Percentiles rank a stretch among this genome's conserved stretches.
Evolutionary conservation across 129 eudicot species (phyloP).

Genomic region (Saposhnikovia divaricata): DNA sequence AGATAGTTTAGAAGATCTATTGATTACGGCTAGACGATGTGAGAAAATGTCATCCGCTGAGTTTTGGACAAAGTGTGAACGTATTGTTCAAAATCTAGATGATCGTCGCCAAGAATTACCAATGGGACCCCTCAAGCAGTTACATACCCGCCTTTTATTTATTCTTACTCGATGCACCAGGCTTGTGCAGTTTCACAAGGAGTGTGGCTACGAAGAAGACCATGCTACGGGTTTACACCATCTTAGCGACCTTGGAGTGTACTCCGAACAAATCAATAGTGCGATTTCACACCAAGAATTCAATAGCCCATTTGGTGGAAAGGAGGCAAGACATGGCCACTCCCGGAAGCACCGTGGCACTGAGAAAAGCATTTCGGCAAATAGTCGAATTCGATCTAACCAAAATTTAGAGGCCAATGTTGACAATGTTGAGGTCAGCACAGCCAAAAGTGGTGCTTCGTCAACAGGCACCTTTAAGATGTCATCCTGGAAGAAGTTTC

Average conservation of each 20-base stretch:
- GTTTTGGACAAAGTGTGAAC: constrained; percentile 82
- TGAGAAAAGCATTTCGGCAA: constrained; percentile 20
- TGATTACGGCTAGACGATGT: constrained; percentile 58
- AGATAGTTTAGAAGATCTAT: constrained; percentile 63
- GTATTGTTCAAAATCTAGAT: constrained; percentile 78
- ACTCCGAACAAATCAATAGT: constrained; percentile 39
- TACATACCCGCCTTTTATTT: constrained; percentile 82
- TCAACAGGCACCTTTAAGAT: constrained; percentile 50
- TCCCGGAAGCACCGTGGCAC: constrained; percentile 21
- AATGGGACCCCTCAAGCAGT: constrained; percentile 73
- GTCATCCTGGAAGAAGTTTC: constrained; percentile 88
- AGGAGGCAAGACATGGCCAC: constrained; percentile 25
- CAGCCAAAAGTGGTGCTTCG: constrained; percentile 53
- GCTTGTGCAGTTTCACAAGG: constrained; percentile 89
- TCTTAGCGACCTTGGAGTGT: constrained; percentile 79
- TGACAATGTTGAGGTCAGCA: constrained; percentile 49
- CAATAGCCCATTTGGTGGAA: constrained; percentile 24
- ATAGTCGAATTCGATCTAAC: constrained; percentile 28
- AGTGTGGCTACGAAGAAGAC: constrained; percentile 76
- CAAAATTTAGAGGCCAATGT: constrained; percentile 18
- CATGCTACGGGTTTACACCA: constrained; percentile 62
- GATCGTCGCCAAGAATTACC: constrained; percentile 91
- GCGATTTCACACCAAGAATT: constrained; percentile 26
- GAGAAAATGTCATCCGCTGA: constrained; percentile 82
- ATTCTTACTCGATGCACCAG: constrained; percentile 93